Percentiles rank a stretch among this genome's conserved stretches.
These are phyloP conservation scores for Hypoxylon lenormandii DNA, from an alignment of 495 filamentous ascomycete genomes.

Conservation along the genomic window DNA sequence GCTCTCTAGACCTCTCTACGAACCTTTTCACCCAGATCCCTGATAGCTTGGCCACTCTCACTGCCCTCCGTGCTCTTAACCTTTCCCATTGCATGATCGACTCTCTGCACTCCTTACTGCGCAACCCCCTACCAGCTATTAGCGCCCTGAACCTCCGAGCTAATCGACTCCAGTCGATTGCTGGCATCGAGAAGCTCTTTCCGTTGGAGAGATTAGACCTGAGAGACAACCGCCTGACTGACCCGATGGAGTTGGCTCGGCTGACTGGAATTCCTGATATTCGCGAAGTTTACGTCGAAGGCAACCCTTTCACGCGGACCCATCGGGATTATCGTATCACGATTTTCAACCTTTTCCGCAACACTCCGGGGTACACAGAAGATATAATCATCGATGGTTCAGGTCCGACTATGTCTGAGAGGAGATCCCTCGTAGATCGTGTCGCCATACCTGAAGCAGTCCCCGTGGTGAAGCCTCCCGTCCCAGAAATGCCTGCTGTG, in stretches of 20 bases:
- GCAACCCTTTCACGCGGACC: conserved; percentile 90
- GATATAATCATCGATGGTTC: conserved; percentile 90
- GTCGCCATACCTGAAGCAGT: conserved; percentile 77
- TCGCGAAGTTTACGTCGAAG: conserved; percentile 87
- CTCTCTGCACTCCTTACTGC: conserved; percentile 85
- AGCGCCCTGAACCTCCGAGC: conserved; percentile 89
- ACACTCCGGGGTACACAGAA: conserved; percentile 87
- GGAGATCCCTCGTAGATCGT: conserved; percentile 84
- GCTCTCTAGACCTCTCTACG: conserved; percentile 88
- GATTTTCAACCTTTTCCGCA: conserved; percentile 96
- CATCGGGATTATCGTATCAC: conserved; percentile 84
- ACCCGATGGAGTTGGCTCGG: conserved; percentile 89
- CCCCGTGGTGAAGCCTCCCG: conserved; percentile 76
- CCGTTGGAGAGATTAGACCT: conserved; percentile 91
- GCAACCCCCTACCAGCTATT: conserved; percentile 91
- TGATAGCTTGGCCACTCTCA: conserved; percentile 83
- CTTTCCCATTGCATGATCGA: conserved; percentile 97
- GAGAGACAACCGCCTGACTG: conserved; percentile 88
- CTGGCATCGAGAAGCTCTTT: conserved; percentile 87
- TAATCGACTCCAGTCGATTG: conserved; percentile 88
- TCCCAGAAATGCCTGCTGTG: conserved; percentile 68
- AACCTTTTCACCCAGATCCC: conserved; percentile 93
- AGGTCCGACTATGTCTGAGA: conserved; percentile 82
- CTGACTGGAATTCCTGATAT: conserved; percentile 91
- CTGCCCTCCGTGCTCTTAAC: conserved; percentile 86